Base-by-base conservation (phyloP, 495 filamentous ascomycete species). In the Aspergillus haitiensis region DNA sequence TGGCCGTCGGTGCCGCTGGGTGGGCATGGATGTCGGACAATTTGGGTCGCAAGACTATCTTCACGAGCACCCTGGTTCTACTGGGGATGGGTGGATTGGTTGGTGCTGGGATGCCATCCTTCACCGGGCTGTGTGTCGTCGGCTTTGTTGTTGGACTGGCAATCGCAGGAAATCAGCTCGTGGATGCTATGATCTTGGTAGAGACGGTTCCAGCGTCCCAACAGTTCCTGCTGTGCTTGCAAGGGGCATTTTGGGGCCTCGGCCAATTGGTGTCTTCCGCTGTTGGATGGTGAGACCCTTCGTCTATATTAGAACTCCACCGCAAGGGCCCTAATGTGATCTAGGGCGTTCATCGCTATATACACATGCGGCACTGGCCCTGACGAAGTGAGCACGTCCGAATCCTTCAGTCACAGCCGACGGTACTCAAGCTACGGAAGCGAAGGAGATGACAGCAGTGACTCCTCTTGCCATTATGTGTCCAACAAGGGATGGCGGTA, bases 331-430 rank as follows among this genome's bases (percentile, higher is more conserved):
- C 21, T 27, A 27, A 27, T 3, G 21, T 27, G 37, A 37, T 2
- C 2, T 56, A 68, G 66, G 67, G 61, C 61, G 0, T 66, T 69
- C 16, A 69, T 69, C 40, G 64, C 52, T 0, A 52, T 59, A 27
- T 82, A 75, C 55, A 69, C 70, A 9, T 83, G 80, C 53, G 72
- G 64, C 55, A 58, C 65, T 9, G 65, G 70, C 15, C 67, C 75
- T 10, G 63, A 60, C 44, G 56, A 60, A 12, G 31, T 66, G 15
- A 66, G 63, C 46, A 60, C 63, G 42, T 34, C 55, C 3, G 52
- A 63, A 15, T 50, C 61, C 5, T 44, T 67, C 11, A 21, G 44
- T 15, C 39, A 64, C 13, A 48, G 36, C 21, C 21, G 21, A 27
- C 21, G 21, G 3, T 27, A 27, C 21, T 27, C 21, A 27, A 27